Evolutionary conservation across 2,329 filamentous ascomycete genomes (phyloP).

Genomic region (Colletotrichum phormii): DNA sequence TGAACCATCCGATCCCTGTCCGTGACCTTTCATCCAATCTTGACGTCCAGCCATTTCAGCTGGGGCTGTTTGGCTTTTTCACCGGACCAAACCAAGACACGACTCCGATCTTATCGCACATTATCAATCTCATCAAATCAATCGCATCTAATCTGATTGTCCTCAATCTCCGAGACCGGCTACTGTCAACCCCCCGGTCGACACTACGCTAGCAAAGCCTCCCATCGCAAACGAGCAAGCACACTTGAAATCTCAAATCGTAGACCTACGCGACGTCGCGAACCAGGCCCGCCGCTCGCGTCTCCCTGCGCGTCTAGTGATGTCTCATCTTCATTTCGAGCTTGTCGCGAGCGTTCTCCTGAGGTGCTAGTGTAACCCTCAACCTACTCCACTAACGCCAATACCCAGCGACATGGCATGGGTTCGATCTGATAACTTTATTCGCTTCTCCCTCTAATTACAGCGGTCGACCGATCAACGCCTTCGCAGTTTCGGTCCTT

Average conservation of each 20-base stretch:
- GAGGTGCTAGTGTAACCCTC: constrained; percentile 3
- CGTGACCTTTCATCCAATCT: constrained; percentile 8
- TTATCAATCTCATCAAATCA: constrained; percentile 39
- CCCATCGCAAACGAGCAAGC: background rate
- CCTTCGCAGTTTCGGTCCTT: background rate
- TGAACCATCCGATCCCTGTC: constrained; percentile 6
- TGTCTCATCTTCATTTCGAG: constrained; percentile 30
- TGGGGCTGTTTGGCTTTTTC: background rate
- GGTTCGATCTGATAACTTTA: constrained; percentile 36
- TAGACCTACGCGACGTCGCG: constrained; percentile 3
- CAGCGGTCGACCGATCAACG: constrained; percentile 6
- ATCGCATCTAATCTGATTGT: constrained; percentile 36
- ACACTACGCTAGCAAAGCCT: background rate
- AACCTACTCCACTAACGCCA: background rate
- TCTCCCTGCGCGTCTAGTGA: background rate
- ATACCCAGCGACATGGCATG: constrained; percentile 18
- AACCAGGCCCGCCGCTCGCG: constrained; percentile 2
- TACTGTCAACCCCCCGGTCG: background rate
- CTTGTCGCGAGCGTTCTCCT: background rate
- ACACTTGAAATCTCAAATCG: background rate
- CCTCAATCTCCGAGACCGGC: constrained; percentile 29
- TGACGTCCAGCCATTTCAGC: background rate
- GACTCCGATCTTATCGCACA: constrained; percentile 21
- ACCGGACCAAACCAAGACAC: constrained; percentile 1
- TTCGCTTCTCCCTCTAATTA: constrained; percentile 10